Evolutionary conservation across 148 eudicot species (phyloP).

Genomic region (Tetragonia tetragonoides): DNA sequence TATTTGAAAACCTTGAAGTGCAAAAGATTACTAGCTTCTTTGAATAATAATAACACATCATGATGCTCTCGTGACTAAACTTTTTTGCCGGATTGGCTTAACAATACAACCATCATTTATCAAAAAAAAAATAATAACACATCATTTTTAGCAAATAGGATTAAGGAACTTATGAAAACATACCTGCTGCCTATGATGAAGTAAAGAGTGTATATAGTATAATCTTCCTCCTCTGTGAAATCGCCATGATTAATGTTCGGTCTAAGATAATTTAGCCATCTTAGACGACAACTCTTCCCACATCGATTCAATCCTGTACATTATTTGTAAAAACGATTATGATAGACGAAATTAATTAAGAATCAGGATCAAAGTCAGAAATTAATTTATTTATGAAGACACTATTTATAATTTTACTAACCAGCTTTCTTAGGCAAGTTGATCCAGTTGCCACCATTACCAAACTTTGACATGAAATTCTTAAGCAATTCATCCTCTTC

Average conservation of each 20-base stretch:
- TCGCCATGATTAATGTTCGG: conserved; percentile 56
- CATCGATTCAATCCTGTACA: conserved; percentile 54
- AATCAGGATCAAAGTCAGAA: neutral
- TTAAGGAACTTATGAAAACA: neutral
- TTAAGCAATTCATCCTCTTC: conserved; percentile 37
- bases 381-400: no score
- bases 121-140: no score
- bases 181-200: conserved; percentile 57
- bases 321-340: no score
- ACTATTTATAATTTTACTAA: neutral
- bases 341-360: no score
- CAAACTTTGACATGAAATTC: conserved; percentile 21
- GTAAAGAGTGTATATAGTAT: conserved; percentile 38
- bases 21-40: no score
- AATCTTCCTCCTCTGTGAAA: conserved; percentile 63
- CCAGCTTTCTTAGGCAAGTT: conserved; percentile 34
- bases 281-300: conserved; percentile 67
- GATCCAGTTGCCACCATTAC: conserved; percentile 42
- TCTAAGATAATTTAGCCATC: conserved; percentile 66
- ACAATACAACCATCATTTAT: no score
- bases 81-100: no score
- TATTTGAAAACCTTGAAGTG: no score
- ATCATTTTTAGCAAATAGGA: no score
- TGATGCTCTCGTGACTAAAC: no score
- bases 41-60: no score